Conservation (phyloP, 1,284 basidiomycete species). For the Ustanciosporium gigantosporum region DNA sequence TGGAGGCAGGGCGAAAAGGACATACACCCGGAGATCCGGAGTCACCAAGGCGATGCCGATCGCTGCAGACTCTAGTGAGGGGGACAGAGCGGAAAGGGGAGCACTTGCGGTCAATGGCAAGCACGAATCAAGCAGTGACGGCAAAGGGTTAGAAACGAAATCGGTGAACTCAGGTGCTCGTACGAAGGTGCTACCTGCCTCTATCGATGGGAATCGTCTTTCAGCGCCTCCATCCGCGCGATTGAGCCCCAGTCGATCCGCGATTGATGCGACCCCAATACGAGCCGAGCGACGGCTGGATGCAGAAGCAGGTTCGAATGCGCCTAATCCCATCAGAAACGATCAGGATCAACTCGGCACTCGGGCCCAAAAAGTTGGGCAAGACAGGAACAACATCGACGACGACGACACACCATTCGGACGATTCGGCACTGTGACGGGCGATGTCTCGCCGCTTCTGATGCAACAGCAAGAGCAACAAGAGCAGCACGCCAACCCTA, state of each 20-base stretch:
- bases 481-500: no score
- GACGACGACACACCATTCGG: conserved; percentile 7
- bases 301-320: background rate
- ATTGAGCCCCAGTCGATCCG: background rate
- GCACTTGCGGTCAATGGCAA: background rate
- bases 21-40: background rate
- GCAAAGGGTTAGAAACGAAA: no score
- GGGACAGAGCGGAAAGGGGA: background rate
- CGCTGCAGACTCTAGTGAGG: background rate
- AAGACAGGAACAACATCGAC: background rate
- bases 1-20: no score
- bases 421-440: conserved; percentile 22
- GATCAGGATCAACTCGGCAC: background rate
- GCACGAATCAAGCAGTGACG: background rate
- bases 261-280: background rate
- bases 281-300: no score
- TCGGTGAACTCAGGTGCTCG: background rate
- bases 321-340: background rate
- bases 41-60: background rate
- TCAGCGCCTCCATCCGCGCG: background rate
- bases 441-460: no score
- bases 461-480: no score
- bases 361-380: background rate
- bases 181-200: background rate
- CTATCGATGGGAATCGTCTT: background rate